Percentiles rank a stretch among this genome's conserved stretches.
Evolutionary conservation across 2,329 filamentous ascomycete genomes (phyloP).

Genomic region (Penicillium sp.): DNA sequence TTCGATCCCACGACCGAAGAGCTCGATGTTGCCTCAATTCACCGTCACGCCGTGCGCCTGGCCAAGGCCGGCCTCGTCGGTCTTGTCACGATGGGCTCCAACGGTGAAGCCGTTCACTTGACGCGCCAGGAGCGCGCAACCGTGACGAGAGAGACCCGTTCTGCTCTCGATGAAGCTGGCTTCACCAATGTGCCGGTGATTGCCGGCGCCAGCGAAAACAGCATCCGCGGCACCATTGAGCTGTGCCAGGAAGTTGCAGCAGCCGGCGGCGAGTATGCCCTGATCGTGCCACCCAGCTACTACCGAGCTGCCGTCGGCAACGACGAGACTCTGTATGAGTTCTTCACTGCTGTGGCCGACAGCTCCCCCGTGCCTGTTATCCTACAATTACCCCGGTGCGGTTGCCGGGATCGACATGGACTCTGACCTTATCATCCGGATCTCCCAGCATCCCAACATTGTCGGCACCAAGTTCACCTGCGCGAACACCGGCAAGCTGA

Average conservation of each 20-base stretch:
- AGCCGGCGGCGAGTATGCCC: slow-evolving; percentile 72
- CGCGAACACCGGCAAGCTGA: slow-evolving; percentile 83
- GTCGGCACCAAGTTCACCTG: slow-evolving; percentile 89
- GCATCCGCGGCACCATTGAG: slow-evolving; percentile 73
- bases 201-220: slow-evolving; percentile 74
- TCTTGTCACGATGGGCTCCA: slow-evolving; percentile 82
- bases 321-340: slow-evolving; percentile 66
- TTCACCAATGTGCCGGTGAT: slow-evolving; percentile 73
- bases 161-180: slow-evolving; percentile 75
- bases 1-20: slow-evolving; percentile 80
- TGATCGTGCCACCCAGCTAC: slow-evolving; percentile 77
- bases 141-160: slow-evolving; percentile 70
- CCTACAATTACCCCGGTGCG: slow-evolving; percentile 80
- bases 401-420: slow-evolving; percentile 86
- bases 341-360: slow-evolving; percentile 71
- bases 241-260: slow-evolving; percentile 61
- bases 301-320: slow-evolving; percentile 68
- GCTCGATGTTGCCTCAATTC: slow-evolving; percentile 72
- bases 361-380: slow-evolving; percentile 70
- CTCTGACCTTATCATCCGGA: slow-evolving; percentile 74
- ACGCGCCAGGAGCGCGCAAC: slow-evolving; percentile 69
- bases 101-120: slow-evolving; percentile 83
- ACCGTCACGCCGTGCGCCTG: slow-evolving; percentile 73
- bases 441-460: slow-evolving; percentile 77
- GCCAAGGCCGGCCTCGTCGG: slow-evolving; percentile 72